A percentile compares a stretch with the other conserved stretches of the same genome.
Conservation (phyloP, 2,329 filamentous ascomycete genomes). For the Epichloe uncinata region DNA sequence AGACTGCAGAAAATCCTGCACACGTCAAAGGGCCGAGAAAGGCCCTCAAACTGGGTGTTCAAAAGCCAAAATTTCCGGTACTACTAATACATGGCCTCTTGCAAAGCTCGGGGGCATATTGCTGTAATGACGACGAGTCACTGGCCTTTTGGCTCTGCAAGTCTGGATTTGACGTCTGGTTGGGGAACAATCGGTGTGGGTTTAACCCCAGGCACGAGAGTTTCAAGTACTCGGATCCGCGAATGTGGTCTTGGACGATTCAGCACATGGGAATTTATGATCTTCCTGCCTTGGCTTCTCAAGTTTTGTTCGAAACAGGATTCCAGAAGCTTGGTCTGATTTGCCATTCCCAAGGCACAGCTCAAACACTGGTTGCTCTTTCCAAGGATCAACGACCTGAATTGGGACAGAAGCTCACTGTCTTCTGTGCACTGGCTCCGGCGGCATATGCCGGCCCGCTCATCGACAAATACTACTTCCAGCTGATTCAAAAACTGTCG, state of each 20-base stretch:
- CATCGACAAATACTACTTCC: conserved; percentile 79
- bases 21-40: conserved; percentile 18
- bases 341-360: conserved; percentile 84
- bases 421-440: conserved; percentile 84
- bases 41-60: conserved; percentile 24
- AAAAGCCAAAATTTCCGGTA: conserved; percentile 60
- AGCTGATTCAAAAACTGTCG: conserved; percentile 74
- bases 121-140: conserved; percentile 78
- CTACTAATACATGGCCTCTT: conserved; percentile 79
- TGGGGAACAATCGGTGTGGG: conserved; percentile 87
- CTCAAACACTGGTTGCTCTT: conserved; percentile 73
- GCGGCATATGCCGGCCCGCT: conserved; percentile 81
- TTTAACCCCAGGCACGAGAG: conserved; percentile 64
- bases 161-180: conserved; percentile 86
- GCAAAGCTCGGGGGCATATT: conserved; percentile 85
- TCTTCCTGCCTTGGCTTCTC: conserved; percentile 64
- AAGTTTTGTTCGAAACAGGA: conserved; percentile 69
- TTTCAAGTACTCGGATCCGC: conserved; percentile 60
- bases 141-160: conserved; percentile 89
- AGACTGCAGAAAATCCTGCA: not conserved
- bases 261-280: conserved; percentile 88
- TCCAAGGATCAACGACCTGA: conserved; percentile 84
- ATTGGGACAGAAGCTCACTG: conserved; percentile 66
- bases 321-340: conserved; percentile 74
- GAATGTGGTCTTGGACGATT: conserved; percentile 97